Conservation (phyloP, 2,329 filamentous ascomycete genomes). For the Bisporella sp. region DNA sequence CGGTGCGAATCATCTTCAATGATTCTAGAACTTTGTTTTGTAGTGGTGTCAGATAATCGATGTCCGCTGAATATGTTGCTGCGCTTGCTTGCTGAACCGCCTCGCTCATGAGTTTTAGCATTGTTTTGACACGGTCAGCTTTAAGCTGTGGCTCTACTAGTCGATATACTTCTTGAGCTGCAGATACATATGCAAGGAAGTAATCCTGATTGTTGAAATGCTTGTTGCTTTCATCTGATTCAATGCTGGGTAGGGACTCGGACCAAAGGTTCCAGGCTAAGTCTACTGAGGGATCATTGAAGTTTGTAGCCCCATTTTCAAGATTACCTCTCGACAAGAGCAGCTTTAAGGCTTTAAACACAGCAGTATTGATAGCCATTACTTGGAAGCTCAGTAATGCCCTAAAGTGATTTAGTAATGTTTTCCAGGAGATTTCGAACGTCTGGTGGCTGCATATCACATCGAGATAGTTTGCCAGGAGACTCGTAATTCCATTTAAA, state of each 20-base stretch:
- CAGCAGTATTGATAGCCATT: conserved; percentile 65
- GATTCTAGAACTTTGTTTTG: conserved; percentile 64
- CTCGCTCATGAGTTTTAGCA: conserved; percentile 63
- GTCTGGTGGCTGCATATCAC: conserved; percentile 58
- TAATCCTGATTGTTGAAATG: conserved; percentile 68
- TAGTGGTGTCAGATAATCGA: conserved; percentile 66
- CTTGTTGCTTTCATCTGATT: conserved; percentile 28
- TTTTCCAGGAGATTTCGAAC: conserved; percentile 69
- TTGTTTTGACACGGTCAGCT: conserved; percentile 54
- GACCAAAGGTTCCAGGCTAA: conserved; percentile 66
- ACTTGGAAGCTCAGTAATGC: conserved; percentile 54
- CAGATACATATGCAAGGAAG: conserved; percentile 74
- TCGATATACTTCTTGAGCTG: conserved; percentile 70
- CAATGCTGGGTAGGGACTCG: conserved; percentile 49
- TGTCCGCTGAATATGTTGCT: conserved; percentile 61
- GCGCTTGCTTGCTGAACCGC: conserved; percentile 65
- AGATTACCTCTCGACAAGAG: conserved; percentile 45
- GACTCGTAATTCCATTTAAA: conserved; percentile 62
- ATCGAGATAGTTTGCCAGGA: conserved; percentile 72
- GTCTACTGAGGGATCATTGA: conserved; percentile 41
- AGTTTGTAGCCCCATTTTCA: conserved; percentile 31
- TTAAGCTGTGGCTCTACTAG: conserved; percentile 61
- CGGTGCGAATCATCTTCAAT: conserved; percentile 60
- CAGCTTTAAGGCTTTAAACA: conserved; percentile 59
- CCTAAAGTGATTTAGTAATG: conserved; percentile 64